phyloP scores from a whole-genome alignment of 352 stramenopile genomes.

The Phytopythium delawarense region DNA sequence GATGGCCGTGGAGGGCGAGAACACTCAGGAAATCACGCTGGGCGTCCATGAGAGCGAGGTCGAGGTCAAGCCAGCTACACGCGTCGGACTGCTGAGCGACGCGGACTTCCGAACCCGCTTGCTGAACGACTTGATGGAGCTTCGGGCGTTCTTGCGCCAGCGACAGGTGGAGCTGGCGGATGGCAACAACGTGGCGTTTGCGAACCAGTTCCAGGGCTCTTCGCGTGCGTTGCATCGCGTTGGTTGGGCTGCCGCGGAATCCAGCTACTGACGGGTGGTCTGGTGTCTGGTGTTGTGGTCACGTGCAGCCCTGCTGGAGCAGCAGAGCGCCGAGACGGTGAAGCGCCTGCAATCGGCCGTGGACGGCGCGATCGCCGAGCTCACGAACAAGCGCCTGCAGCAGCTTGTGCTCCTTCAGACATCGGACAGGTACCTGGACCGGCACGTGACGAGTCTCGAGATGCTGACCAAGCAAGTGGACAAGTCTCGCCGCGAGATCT shows the following conservation, averaged over 20 bases:
- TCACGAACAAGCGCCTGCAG: constrained; percentile 68
- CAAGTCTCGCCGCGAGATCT: constrained; percentile 68
- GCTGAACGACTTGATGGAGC: constrained; percentile 73
- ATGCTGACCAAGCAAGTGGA: constrained; percentile 70
- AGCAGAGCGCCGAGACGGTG: constrained; percentile 54
- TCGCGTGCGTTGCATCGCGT: constrained; percentile 28
- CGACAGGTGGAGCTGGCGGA: constrained; percentile 40
- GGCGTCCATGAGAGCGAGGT: constrained; percentile 8
- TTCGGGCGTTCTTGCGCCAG: constrained; percentile 61
- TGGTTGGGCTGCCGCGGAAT: not conserved
- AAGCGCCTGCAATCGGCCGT: constrained; percentile 38
- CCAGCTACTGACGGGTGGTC: constrained; percentile 5
- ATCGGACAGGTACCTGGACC: constrained; percentile 71
- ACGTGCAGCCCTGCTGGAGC: constrained; percentile 44
- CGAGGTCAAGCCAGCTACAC: constrained; percentile 19
- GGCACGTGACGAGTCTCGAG: constrained; percentile 61
- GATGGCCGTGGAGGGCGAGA: constrained; percentile 13
- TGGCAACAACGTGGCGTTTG: constrained; percentile 53
- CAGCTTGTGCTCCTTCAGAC: constrained; percentile 72
- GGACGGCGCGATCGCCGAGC: constrained; percentile 31
- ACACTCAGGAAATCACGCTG: constrained; percentile 6
- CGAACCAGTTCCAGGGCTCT: constrained; percentile 68
- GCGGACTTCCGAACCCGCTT: constrained; percentile 55
- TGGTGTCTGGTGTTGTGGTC: constrained; percentile 8
- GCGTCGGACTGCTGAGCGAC: constrained; percentile 46